phyloP scores from a whole-genome alignment of 805 yeast genomes.

The Candida quercuum region DNA sequence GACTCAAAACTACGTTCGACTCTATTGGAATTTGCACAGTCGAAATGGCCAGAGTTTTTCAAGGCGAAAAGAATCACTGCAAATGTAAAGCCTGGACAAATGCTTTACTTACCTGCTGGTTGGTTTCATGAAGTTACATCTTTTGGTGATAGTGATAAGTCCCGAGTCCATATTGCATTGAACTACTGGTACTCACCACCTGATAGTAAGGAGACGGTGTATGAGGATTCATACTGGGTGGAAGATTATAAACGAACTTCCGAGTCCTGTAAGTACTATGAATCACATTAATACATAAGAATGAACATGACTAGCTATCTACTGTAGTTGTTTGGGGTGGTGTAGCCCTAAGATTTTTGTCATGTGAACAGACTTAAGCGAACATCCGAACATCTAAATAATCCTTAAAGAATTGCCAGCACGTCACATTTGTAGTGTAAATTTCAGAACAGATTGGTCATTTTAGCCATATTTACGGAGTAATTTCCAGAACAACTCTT shows the following conservation, averaged over 20 bases:
- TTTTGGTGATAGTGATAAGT: slow-evolving; percentile 34
- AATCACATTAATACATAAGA: not conserved
- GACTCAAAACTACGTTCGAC: slow-evolving; percentile 22
- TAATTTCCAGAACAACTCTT: not conserved
- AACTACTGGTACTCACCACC: slow-evolving; percentile 80
- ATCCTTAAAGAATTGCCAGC: not conserved
- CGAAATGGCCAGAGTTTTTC: slow-evolving; percentile 44
- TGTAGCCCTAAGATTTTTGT: slow-evolving; percentile 1
- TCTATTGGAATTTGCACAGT: slow-evolving; percentile 32
- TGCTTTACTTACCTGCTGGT: slow-evolving; percentile 69
- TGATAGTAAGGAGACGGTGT: slow-evolving; percentile 30
- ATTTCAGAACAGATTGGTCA: no score
- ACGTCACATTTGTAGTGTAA: not conserved
- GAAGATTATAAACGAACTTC: slow-evolving; percentile 44
- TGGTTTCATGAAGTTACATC: slow-evolving; percentile 83
- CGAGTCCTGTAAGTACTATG: slow-evolving; percentile 24
- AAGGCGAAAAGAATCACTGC: slow-evolving; percentile 38
- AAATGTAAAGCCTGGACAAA: slow-evolving; percentile 53
- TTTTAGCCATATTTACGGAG: not conserved
- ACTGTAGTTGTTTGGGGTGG: no score
- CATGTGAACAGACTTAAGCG: not conserved
- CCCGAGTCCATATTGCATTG: slow-evolving; percentile 48
- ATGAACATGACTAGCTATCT: no score
- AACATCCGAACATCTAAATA: not conserved
- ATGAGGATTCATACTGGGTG: slow-evolving; percentile 48